Evolutionary conservation across 192 early-diverging fungal species (phyloP), one percentile per base, ranked within the genome.

Genomic region (Umbelopsis vinacea): DNA sequence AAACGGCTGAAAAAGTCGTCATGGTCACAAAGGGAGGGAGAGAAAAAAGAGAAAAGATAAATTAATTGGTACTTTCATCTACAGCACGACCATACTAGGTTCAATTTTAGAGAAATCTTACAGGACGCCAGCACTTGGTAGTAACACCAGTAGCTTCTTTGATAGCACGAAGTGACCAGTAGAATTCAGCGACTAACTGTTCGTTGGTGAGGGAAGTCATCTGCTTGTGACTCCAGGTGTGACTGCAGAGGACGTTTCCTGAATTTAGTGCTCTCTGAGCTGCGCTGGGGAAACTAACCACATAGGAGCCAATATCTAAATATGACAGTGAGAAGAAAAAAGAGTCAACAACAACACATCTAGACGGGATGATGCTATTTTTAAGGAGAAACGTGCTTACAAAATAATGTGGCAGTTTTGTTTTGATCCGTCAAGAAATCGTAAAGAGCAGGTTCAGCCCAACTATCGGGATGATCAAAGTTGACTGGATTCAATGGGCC

Each of bases 161-260:
- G 35, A 86, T 77, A 4, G 80, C 67, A 29, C 76, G 71, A 38
- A 76, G 75, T 7, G 81, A 80, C 81, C 81, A 86, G 55, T 84
- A 76, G 38, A 86, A 66, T 69, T 89, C 86, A 48, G 82, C 83
- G 1, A 87, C 75, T n/a, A 86, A 81, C 52, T 87, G 77, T 69
- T 86, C 88, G 50, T 85, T 85, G 8, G 87, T 81, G 24, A 87
- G 48, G 6, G 79, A 68, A 0, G 85, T 82, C 77, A 89, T 76
- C 21, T 74, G 76, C 12, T 74, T 73, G 46, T 88, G 88, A 50
- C 81, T 75, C 85, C 86, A 89, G 14, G 87, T 73, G 67, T 45
- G 90, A 24, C 82, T 81, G 29, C 79, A 84, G 40, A 92, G 57
- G 47, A 84, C 76, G 68, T 92, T 87, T n/a, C 90, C 87, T 40